Percentiles rank a stretch among this genome's conserved stretches.
phyloP scores from a whole-genome alignment of 441 rosid species.

The Erodium texanum region DNA sequence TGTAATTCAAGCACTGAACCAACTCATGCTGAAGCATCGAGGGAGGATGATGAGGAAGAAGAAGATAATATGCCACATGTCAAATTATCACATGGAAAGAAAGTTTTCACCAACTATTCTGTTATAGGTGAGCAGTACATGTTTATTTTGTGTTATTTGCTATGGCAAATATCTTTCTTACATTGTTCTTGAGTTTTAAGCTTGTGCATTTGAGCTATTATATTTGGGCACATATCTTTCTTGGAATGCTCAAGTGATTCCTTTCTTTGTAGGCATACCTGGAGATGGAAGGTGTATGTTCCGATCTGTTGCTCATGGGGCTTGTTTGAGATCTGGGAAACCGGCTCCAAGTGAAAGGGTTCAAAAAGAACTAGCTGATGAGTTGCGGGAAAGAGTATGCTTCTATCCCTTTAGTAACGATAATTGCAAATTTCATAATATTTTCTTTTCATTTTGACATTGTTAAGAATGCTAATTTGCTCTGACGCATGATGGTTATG shows the following conservation, averaged over 20 bases:
- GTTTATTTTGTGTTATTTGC: background rate
- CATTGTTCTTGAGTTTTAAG: background rate
- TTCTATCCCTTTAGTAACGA: slow-evolving; percentile 7
- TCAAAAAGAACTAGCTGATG: slow-evolving; percentile 76
- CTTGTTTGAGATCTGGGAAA: slow-evolving; percentile 60
- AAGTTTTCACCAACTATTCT: slow-evolving; percentile 65
- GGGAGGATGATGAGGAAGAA: slow-evolving; percentile 26
- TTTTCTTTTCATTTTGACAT: background rate
- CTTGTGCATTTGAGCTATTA: background rate
- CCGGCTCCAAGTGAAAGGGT: slow-evolving; percentile 45
- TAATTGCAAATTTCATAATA: background rate
- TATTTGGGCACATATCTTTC: background rate
- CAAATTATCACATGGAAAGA: slow-evolving; percentile 52
- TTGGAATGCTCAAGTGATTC: background rate
- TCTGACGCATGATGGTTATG: too few species aligned
- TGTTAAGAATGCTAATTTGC: background rate
- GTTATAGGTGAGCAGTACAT: slow-evolving; percentile 48
- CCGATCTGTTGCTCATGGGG: slow-evolving; percentile 81
- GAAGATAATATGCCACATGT: slow-evolving; percentile 24
- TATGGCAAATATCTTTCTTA: background rate
- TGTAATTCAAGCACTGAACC: slow-evolving; percentile 57
- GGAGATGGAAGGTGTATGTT: slow-evolving; percentile 96
- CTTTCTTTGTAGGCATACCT: slow-evolving; percentile 55
- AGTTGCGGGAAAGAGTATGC: slow-evolving; percentile 51
- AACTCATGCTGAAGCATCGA: slow-evolving; percentile 47